phyloP scores from a whole-genome alignment of 257 asterid genomes.

The Jacaranda mimosifolia region DNA sequence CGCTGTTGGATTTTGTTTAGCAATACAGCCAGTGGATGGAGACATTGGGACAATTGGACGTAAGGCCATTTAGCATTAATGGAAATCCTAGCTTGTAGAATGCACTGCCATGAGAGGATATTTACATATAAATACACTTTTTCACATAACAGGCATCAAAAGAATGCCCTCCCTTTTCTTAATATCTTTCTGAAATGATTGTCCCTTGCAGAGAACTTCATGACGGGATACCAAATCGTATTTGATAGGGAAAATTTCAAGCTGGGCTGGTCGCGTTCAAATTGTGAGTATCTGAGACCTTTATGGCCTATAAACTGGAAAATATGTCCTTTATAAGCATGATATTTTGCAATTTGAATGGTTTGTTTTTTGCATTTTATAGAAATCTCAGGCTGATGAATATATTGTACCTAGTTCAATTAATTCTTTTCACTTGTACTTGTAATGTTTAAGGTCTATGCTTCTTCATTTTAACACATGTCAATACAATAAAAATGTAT shows the following conservation, averaged over 20 bases:
- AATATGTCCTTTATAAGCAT: conserved; percentile 29
- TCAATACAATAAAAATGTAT: not conserved
- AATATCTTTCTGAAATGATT: conserved; percentile 33
- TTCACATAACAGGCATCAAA: conserved; percentile 7
- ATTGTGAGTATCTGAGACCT: conserved; percentile 65
- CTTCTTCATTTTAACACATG: not conserved
- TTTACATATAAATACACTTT: not conserved
- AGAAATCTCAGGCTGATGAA: conserved; percentile 25
- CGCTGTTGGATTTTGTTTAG: conserved; percentile 88
- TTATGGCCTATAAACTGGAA: conserved; percentile 16
- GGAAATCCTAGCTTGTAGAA: not conserved
- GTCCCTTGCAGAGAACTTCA: conserved; percentile 81
- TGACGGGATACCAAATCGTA: conserved; percentile 81
- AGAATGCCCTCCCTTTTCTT: conserved; percentile 13
- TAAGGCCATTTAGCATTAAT: conserved; percentile 49
- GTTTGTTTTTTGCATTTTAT: conserved; percentile 22
- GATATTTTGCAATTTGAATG: conserved; percentile 19
- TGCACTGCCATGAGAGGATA: not conserved
- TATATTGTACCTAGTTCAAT: conserved; percentile 15
- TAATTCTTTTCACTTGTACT: conserved; percentile 16
- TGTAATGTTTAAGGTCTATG: not conserved
- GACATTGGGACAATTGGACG: conserved; percentile 87
- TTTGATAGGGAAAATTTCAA: conserved; percentile 79
- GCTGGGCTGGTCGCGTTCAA: conserved; percentile 80
- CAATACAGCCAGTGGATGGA: conserved; percentile 63